Conservation (phyloP, 2,329 filamentous ascomycete species). For the Dryadomyces sulphureus region DNA sequence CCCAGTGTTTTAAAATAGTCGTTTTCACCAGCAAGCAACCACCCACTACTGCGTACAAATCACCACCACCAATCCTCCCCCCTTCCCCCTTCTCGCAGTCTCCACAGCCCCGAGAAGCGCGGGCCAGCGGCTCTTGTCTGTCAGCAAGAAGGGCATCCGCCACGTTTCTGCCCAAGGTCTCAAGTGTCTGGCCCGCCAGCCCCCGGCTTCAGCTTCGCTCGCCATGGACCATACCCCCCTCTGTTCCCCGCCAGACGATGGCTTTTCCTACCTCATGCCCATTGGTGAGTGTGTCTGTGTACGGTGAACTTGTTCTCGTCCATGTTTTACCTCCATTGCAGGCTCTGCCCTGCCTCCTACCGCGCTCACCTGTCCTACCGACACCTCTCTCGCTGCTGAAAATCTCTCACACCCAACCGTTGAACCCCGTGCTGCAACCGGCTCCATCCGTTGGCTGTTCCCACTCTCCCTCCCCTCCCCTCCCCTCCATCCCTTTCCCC, state of each 20-base stretch:
- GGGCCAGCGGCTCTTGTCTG: neutral
- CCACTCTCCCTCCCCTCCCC: neutral
- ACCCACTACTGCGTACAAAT: too few relatives aligned
- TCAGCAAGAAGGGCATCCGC: too few relatives aligned
- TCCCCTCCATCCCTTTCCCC: neutral
- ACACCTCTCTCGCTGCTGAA: neutral
- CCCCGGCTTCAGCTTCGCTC: neutral
- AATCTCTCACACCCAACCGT: constrained; percentile 11
- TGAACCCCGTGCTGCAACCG: constrained; percentile 22
- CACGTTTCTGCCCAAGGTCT: too few relatives aligned
- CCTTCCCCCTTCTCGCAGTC: neutral
- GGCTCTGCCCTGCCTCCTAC: neutral
- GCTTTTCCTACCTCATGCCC: constrained; percentile 34
- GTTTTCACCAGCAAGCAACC: neutral
- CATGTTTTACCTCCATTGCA: neutral
- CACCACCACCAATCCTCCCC: too few relatives aligned
- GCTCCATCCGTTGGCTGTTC: constrained; percentile 22
- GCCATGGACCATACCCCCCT: constrained; percentile 21
- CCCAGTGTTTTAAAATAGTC: constrained; percentile 1
- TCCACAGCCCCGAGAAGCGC: neutral
- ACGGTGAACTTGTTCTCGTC: neutral
- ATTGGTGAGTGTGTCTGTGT: constrained; percentile 31
- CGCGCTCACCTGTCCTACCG: neutral
- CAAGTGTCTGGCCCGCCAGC: neutral
- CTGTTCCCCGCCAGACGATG: constrained; percentile 29